Base-by-base conservation (phyloP, 306 rosid genomes). In the Begonia peltatifolia region DNA sequence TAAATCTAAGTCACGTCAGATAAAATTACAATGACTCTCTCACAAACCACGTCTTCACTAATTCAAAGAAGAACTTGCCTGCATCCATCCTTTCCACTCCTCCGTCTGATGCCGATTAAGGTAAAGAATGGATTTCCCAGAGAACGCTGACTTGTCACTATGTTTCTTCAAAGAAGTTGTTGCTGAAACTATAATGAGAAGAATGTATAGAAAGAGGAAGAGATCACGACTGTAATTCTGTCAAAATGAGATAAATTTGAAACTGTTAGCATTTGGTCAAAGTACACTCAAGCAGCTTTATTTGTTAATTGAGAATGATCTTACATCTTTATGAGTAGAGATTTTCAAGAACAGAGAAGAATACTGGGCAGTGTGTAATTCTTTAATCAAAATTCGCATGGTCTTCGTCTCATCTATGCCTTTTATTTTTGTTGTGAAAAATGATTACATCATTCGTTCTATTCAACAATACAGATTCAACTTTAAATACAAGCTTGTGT, bases 81-180 rank as follows among this genome's bases (percentile, higher is more conserved):
- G 99, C 99, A 92, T 92, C 96, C 96, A 92, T 64, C 99, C 99
- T 67, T 81, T 92, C 99, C 99, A 92, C 61, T 92, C 99, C 65
- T 92, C 99, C 42, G 99, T 92, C 66, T 92, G 96, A 70, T 92
- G 94, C 49, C 99, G 86, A 71, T 92, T 92, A 54, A 92, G 94
- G 72, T 86, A 92, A 54, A 83, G 94, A 59, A 86, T 66, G 61
- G 69, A 79, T 73, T 80, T 87, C 60, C 78, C 96, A 63, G 99
- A 76, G 67, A 86, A 86, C 42, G 93, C 63, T 35, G 96, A 79
- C 61, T 81, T 35, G 42, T 92, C 96, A 42, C 42, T 66, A 66
- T 86, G 99, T 66, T 83, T 92, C 83, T 86, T 92, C 73, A 92
- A 79, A 66, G 99, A 92, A 58, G 93, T 83, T 94, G 79, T 71